Evolutionary conservation across 2,329 filamentous ascomycete species (phyloP).

Genomic region (Ilyonectria robusta): DNA sequence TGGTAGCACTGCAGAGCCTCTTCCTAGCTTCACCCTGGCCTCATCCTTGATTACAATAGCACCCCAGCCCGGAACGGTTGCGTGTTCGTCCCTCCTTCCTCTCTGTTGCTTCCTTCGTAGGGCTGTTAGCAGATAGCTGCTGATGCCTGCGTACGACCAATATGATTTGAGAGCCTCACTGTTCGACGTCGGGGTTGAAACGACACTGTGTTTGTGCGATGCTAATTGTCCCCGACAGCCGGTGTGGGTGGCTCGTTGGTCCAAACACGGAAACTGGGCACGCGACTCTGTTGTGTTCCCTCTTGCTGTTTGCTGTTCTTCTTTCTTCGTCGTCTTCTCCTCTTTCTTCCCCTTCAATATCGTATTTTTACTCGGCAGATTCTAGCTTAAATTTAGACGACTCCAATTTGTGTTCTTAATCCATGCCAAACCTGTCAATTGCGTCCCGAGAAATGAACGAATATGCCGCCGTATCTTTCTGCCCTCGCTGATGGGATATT

Average conservation of each 20-base stretch:
- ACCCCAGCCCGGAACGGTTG: neutral
- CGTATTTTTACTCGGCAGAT: neutral
- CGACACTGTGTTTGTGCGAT: neutral
- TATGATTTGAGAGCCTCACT: neutral
- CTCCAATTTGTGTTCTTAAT: neutral
- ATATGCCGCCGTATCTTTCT: conserved; percentile 17
- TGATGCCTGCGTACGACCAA: neutral
- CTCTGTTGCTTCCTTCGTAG: neutral
- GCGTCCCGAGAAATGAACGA: neutral
- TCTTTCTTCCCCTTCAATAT: neutral
- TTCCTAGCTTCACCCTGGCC: neutral
- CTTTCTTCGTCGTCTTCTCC: neutral
- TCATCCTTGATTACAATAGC: neutral
- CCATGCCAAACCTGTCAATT: neutral
- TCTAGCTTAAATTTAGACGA: neutral
- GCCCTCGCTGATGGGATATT: conserved; percentile 3
- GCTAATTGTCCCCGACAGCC: neutral
- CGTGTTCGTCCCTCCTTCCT: neutral
- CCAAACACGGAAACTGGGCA: neutral
- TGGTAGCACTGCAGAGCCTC: neutral
- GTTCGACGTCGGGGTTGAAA: neutral
- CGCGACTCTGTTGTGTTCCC: neutral
- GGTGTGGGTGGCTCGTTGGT: neutral
- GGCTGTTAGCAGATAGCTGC: neutral
- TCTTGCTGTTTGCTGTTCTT: no score